A percentile compares a stretch with the other conserved stretches of the same genome.
These are phyloP conservation scores for Irpex lacteus DNA, from an alignment of 1,284 basidiomycete genomes.

Conservation along the genomic window DNA sequence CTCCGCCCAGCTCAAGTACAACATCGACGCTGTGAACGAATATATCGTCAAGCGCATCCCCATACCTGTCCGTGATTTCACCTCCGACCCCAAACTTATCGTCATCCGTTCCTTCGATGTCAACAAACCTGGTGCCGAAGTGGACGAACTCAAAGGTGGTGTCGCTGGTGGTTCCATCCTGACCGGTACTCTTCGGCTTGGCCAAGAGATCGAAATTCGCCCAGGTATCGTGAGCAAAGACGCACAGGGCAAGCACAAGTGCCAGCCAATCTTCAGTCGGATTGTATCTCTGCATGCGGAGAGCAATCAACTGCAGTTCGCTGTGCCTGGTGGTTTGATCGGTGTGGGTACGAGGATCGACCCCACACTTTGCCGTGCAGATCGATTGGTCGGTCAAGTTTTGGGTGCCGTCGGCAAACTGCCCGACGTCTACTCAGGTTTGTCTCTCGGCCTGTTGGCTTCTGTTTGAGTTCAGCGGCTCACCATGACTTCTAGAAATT, in stretches of 20 bases:
- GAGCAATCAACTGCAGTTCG: conserved; percentile 92
- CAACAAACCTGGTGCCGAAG: conserved; percentile 97
- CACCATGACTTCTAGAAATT: conserved; percentile 51
- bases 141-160: conserved; percentile 96
- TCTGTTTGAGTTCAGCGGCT: background rate
- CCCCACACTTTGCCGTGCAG: conserved; percentile 95
- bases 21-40: conserved; percentile 99
- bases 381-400: conserved; percentile 95
- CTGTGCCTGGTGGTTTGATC: conserved; percentile 96
- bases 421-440: conserved; percentile 90
- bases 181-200: conserved; percentile 87
- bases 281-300: conserved; percentile 94
- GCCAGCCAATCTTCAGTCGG: conserved; percentile 90
- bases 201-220: conserved; percentile 95
- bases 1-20: conserved; percentile 98
- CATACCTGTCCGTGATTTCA: conserved; percentile 91
- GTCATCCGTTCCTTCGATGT: conserved; percentile 99
- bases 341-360: conserved; percentile 98
- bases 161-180: conserved; percentile 97
- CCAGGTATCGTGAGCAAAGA: conserved; percentile 98
- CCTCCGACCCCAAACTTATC: conserved; percentile 88
- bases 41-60: conserved; percentile 98
- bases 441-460: conserved; percentile 19
- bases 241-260: conserved; percentile 84
- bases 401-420: conserved; percentile 92